Conservation (phyloP, 2,329 filamentous ascomycete genomes). For the Botryosphaeria dothidea region DNA sequence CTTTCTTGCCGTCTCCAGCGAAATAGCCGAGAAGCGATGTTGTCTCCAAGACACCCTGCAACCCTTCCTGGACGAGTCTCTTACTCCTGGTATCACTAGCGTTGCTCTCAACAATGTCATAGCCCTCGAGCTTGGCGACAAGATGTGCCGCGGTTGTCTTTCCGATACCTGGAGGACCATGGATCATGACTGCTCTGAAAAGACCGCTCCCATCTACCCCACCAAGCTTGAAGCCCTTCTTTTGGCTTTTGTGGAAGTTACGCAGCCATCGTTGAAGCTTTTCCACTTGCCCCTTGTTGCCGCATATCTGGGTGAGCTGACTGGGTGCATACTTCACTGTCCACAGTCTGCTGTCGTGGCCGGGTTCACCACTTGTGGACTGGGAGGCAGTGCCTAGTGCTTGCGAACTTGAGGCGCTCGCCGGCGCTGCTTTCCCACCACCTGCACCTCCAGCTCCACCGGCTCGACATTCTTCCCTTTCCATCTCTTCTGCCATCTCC, state of each 20-base stretch:
- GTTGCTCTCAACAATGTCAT: constrained; percentile 91
- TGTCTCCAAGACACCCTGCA: constrained; percentile 91
- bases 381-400: constrained; percentile 33
- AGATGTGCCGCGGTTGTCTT: constrained; percentile 97
- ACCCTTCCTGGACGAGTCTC: constrained; percentile 83
- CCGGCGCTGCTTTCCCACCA: constrained; percentile 42
- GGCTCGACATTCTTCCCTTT: constrained; percentile 68
- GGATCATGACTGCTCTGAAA: constrained; percentile 89
- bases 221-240: constrained; percentile 76
- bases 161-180: constrained; percentile 92
- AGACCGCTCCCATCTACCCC: constrained; percentile 83
- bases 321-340: constrained; percentile 94
- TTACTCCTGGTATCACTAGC: constrained; percentile 96
- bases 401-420: constrained; percentile 35
- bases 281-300: constrained; percentile 88
- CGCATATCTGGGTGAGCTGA: constrained; percentile 83
- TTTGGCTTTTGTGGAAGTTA: constrained; percentile 76
- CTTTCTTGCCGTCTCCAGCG: constrained; percentile 75
- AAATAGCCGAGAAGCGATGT: constrained; percentile 92
- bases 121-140: constrained; percentile 88
- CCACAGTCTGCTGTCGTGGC: constrained; percentile 61
- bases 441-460: constrained; percentile 40
- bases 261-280: constrained; percentile 86
- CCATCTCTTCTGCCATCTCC: constrained; percentile 80
- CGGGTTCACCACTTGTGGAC: constrained; percentile 29